phyloP scores from a whole-genome alignment of 805 yeast species.

The Grigorovia yakushimaensis region DNA sequence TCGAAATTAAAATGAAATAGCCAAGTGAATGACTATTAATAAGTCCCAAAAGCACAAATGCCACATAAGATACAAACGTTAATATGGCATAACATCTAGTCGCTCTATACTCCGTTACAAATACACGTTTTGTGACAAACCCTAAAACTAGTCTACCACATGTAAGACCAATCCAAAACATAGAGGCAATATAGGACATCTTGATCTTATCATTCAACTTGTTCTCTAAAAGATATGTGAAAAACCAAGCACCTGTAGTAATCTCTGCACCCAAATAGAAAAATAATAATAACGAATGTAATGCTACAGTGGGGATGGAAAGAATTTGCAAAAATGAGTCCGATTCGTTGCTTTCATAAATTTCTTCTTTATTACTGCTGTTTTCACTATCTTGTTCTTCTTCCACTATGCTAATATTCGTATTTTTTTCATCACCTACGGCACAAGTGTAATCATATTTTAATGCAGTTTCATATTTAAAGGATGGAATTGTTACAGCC shows the following conservation, averaged over 20 bases:
- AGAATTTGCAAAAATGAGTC: constrained; percentile 10
- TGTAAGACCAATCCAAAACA: constrained; percentile 66
- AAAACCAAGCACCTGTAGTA: constrained; percentile 61
- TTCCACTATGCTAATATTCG: constrained; percentile 6
- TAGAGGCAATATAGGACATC: constrained; percentile 57
- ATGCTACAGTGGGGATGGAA: constrained; percentile 30
- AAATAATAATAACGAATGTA: constrained; percentile 47
- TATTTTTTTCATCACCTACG: constrained; percentile 5
- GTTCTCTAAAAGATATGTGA: constrained; percentile 48
- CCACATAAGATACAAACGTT: constrained; percentile 29
- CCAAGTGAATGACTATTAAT: constrained; percentile 7
- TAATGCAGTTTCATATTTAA: constrained; percentile 34
- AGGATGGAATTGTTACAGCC: constrained; percentile 32
- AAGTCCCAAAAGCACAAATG: constrained; percentile 20
- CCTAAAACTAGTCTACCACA: constrained; percentile 52
- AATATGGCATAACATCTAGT: constrained; percentile 28
- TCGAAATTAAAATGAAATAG: constrained; percentile 16
- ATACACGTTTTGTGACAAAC: constrained; percentile 40
- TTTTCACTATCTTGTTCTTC: constrained; percentile 5
- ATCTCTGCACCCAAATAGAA: constrained; percentile 65
- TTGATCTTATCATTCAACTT: constrained; percentile 37
- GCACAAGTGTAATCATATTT: constrained; percentile 27
- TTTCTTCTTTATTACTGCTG: constrained; percentile 6
- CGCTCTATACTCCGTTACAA: constrained; percentile 36
- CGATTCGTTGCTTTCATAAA: neutral